These are phyloP conservation scores for Lolium multiflorum DNA, from an alignment of 176 grass and related monocot genomes.

Conservation along the genomic window DNA sequence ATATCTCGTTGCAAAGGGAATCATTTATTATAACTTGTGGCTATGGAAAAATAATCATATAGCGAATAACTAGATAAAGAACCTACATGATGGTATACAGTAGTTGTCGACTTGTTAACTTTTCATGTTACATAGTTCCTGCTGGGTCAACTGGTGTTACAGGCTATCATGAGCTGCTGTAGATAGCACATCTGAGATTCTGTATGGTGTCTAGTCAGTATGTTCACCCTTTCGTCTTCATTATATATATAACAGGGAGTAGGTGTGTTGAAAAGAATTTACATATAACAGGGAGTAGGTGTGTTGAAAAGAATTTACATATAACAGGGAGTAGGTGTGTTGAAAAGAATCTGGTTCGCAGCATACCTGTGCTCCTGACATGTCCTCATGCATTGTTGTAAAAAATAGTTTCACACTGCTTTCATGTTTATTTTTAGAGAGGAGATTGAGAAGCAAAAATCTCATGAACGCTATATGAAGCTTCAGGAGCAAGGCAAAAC, in stretches of 20 bases:
- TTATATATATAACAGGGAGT: not conserved
- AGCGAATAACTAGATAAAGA: not conserved
- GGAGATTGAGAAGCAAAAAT: conserved; percentile 95
- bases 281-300: not conserved
- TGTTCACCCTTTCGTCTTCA: not conserved
- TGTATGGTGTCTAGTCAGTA: not conserved
- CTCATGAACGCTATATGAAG: conserved; percentile 98
- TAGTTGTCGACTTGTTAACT: not conserved
- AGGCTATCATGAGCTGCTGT: conserved; percentile 3
- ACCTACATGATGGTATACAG: not conserved
- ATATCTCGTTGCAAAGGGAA: not conserved
- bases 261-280: not conserved
- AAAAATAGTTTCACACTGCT: conserved; percentile 1
- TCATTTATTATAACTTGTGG: conserved; percentile 2
- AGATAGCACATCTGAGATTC: not conserved
- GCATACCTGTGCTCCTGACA: not conserved
- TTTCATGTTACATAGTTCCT: not conserved
- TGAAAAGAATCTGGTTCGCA: no score
- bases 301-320: not conserved
- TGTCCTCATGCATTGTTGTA: not conserved
- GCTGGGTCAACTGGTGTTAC: conserved; percentile 18
- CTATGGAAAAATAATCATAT: not conserved
- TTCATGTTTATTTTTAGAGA: conserved; percentile 58
- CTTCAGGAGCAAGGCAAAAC: conserved; percentile 99
- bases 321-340: not conserved